Evolutionary conservation across 2,329 filamentous ascomycete genomes (phyloP), one percentile per base, ranked within the genome.

Genomic region (Cryphonectria parasitica): DNA sequence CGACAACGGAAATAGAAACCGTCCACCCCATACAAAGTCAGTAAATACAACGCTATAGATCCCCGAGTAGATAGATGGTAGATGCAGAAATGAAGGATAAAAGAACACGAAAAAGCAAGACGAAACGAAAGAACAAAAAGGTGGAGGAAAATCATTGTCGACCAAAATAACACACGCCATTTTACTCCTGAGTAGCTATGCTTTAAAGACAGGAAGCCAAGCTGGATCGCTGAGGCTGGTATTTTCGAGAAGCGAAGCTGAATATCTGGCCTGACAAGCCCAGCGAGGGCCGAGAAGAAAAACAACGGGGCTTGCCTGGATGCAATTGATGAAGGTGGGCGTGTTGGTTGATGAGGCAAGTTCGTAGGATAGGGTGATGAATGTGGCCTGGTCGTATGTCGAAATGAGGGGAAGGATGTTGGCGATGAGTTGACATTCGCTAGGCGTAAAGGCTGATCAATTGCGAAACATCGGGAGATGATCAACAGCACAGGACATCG

Each of bases 401-500:
- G 58, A 39, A 19, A 34, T 39, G 58, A 36, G 34, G 7, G 25
- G 34, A 17, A 28, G n/a, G 17, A 8, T 31, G 25, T 15, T 56
- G 52, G n/a, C 15, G 25, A 56, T 6, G 52, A 28, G n/a, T 5
- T 25, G n/a, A 56, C 49, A 28, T 28, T 5, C 11, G 52, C 25
- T 11, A 56, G 11, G 25, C n/a, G 52, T 15, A 10, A 25, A 25
- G 11, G 3, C 11, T 13, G 8, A 56, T 28, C 25, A 25, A 25
- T 10, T 56, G 52, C 11, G n/a, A 13, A 19, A 41, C 3, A 25
- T 13, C 36, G 8, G 36, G 4, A 28, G 25, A n/a, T 22, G 3
- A 34, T 77, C 75, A 82, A 61, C 78, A 78, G 76, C 86, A 88
- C 2, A 88, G 80, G 74, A 90, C 89, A 77, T 89, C 86, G 49